Evolutionary conservation across 2,329 filamentous ascomycete species (phyloP).

Genomic region (Huntiella savannae): DNA sequence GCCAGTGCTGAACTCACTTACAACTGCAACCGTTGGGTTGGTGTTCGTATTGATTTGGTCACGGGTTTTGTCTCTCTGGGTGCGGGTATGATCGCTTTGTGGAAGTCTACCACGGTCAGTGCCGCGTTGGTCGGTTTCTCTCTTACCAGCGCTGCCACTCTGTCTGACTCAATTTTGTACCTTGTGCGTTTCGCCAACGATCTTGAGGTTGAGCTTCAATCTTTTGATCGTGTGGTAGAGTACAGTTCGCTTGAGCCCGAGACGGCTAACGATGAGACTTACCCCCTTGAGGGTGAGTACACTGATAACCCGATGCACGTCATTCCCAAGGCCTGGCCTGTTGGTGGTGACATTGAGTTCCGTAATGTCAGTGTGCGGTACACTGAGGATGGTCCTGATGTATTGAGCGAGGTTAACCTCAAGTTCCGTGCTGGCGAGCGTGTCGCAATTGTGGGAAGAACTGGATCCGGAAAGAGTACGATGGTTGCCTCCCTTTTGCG

Average conservation of each 20-base stretch:
- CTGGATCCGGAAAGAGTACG: conserved; percentile 58
- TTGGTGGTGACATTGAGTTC: conserved; percentile 20
- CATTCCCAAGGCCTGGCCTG: conserved; percentile 19
- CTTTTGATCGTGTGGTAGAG: conserved; percentile 22
- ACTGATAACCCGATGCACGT: conserved; percentile 14
- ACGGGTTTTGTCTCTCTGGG: conserved; percentile 24
- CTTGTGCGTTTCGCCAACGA: conserved; percentile 27
- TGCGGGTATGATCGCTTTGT: conserved; percentile 25
- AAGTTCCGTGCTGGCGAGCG: conserved; percentile 40
- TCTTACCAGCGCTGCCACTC: conserved; percentile 25
- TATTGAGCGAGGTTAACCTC: conserved; percentile 24
- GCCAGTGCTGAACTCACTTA: conserved; percentile 23
- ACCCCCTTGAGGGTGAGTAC: conserved; percentile 16
- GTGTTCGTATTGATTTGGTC: conserved; percentile 25
- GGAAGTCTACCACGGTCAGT: conserved; percentile 20
- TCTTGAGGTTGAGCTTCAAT: conserved; percentile 29
- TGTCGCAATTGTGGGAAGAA: conserved; percentile 55
- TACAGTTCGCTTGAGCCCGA: conserved; percentile 20
- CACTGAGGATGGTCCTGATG: conserved; percentile 20
- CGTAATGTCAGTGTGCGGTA: conserved; percentile 22
- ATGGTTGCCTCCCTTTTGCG: conserved; percentile 27
- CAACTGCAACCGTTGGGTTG: conserved; percentile 30
- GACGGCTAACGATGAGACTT: conserved; percentile 17
- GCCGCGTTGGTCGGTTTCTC: conserved; percentile 30
- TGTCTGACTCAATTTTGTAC: conserved; percentile 25